These are phyloP conservation scores for Haberlea rhodopensis DNA, from an alignment of 257 asterid species.

Conservation along the genomic window DNA sequence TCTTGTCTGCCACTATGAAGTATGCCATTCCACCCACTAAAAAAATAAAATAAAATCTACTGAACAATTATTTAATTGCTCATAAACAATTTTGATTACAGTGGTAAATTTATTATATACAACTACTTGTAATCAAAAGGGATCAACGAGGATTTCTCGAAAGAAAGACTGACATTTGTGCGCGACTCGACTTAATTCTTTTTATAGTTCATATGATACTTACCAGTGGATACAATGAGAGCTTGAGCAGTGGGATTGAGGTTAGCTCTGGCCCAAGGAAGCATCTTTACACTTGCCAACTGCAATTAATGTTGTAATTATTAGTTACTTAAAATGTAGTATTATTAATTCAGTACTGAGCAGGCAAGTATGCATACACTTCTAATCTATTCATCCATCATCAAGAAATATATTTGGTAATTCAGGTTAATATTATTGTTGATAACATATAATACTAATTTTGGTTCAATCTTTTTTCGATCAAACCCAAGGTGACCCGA, in stretches of 20 bases:
- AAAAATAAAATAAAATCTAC: background rate
- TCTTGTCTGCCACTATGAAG: slow-evolving; percentile 91
- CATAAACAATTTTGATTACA: too few species aligned
- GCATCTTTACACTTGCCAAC: slow-evolving; percentile 73
- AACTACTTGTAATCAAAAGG: too few species aligned
- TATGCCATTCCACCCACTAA: slow-evolving; percentile 84
- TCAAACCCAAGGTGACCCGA: too few species aligned
- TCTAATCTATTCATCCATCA: background rate
- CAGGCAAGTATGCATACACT: background rate
- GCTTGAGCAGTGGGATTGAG: slow-evolving; percentile 93
- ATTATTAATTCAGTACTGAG: background rate
- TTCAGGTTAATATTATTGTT: background rate
- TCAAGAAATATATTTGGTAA: background rate
- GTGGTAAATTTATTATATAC: too few species aligned
- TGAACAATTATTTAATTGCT: background rate
- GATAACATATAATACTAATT: too few species aligned
- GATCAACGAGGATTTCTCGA: too few species aligned
- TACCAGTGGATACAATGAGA: slow-evolving; percentile 75
- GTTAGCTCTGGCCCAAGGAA: slow-evolving; percentile 81
- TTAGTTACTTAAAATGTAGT: background rate
- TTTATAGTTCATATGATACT: too few species aligned
- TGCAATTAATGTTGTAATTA: slow-evolving; percentile 26
- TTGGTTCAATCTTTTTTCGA: too few species aligned
- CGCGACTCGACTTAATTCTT: too few species aligned
- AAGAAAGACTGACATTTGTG: too few species aligned